Evolutionary conservation across 2,329 filamentous ascomycete genomes (phyloP).

Genomic region (Gaeumannomyces sp.): DNA sequence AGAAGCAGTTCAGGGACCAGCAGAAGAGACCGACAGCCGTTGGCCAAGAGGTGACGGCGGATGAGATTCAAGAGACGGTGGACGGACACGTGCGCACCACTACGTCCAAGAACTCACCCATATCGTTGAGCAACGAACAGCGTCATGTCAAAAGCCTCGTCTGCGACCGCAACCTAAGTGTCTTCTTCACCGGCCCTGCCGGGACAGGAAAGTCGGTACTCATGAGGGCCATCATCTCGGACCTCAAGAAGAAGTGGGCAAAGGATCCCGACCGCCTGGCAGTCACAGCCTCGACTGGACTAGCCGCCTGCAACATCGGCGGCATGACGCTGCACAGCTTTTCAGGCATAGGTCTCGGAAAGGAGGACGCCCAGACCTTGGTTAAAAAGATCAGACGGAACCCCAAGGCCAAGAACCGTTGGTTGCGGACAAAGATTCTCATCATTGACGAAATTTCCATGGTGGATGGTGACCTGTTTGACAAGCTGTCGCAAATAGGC

Average conservation of each 20-base stretch:
- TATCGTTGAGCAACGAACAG: conserved; percentile 83
- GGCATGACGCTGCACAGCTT: conserved; percentile 96
- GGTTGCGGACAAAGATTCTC: conserved; percentile 81
- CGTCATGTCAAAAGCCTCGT: conserved; percentile 77
- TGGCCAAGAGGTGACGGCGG: conserved; percentile 18
- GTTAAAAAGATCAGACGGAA: conserved; percentile 90
- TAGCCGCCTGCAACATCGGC: conserved; percentile 94
- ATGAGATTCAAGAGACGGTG: conserved; percentile 1
- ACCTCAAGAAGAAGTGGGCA: conserved; percentile 68
- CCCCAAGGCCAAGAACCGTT: conserved; percentile 78
- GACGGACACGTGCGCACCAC: not conserved
- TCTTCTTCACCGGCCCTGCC: conserved; percentile 96
- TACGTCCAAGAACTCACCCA: conserved; percentile 28
- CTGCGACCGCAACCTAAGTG: conserved; percentile 71
- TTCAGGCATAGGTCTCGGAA: conserved; percentile 88
- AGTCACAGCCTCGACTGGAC: conserved; percentile 89
- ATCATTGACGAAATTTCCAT: conserved; percentile 96
- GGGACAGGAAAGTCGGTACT: conserved; percentile 96
- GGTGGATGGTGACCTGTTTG: conserved; percentile 95
- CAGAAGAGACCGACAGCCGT: conserved; percentile 40
- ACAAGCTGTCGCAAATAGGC: conserved; percentile 88
- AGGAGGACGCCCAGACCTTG: conserved; percentile 73
- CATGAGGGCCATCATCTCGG: conserved; percentile 82
- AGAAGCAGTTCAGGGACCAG: conserved; percentile 64
- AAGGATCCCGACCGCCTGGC: conserved; percentile 79